Evolutionary conservation across 2,329 filamentous ascomycete genomes (phyloP).

Genomic region (Colletotrichum orbiculare): DNA sequence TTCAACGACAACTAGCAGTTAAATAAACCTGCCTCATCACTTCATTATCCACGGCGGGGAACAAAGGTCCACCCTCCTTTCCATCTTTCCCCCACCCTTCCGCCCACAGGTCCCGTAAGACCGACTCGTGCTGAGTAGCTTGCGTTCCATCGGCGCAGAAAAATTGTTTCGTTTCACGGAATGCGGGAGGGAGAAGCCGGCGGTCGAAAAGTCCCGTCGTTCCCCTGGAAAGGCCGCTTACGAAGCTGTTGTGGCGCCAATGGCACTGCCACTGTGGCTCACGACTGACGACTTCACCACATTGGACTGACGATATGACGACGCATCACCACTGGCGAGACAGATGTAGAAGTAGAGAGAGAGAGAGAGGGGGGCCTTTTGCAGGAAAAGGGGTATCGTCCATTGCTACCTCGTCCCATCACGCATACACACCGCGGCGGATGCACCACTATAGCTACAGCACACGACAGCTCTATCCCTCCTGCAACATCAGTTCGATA

Average conservation of each 20-base stretch:
- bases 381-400: conserved; percentile 37
- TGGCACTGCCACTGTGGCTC: conserved; percentile 21
- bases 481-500: conserved; percentile 24
- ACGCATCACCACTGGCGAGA: too few relatives aligned
- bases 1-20: too few relatives aligned
- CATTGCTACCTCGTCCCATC: conserved; percentile 36
- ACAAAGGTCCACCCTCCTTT: not conserved
- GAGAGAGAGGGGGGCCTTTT: too few relatives aligned
- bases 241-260: conserved; percentile 20
- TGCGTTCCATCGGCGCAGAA: not conserved
- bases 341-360: too few relatives aligned
- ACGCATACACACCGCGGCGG: conserved; percentile 29
- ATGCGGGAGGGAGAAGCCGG: conserved; percentile 18
- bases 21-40: too few relatives aligned
- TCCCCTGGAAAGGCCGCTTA: conserved; percentile 13
- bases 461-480: conserved; percentile 19
- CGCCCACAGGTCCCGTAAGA: not conserved
- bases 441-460: conserved; percentile 10
- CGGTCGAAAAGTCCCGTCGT: not conserved
- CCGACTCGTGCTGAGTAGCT: not conserved
- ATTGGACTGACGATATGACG: too few relatives aligned
- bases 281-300: not conserved
- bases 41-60: not conserved
- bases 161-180: conserved; percentile 28
- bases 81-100: conserved; percentile 2